Evolutionary conservation across 306 rosid genomes (phyloP).

Genomic region (Lathyrus oleraceus): DNA sequence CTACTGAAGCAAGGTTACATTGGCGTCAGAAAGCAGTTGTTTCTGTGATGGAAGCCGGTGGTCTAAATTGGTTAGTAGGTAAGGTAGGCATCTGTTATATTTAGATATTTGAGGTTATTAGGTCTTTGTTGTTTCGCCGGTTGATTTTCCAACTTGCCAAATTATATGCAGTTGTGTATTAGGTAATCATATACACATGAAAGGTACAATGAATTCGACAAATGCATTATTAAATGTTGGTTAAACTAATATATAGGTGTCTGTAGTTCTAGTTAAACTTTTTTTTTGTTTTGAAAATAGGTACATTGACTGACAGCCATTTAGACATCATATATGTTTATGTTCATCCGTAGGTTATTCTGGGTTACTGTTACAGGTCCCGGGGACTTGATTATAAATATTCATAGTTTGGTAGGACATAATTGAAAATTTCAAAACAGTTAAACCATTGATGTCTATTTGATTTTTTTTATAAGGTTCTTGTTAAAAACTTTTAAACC

Average conservation of each 20-base stretch:
- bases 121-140: constrained; percentile 37
- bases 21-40: constrained; percentile 96
- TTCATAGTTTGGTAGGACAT: constrained; percentile 7
- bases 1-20: constrained; percentile 59
- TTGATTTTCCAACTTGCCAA: constrained; percentile 21
- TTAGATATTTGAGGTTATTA: constrained; percentile 53
- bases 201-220: constrained; percentile 20
- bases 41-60: constrained; percentile 99
- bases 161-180: constrained; percentile 1
- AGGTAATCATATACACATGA: constrained; percentile 2
- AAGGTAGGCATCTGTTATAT: constrained; percentile 77
- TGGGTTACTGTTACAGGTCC: constrained; percentile 14
- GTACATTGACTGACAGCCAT: not conserved
- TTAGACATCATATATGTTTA: constrained; percentile 18
- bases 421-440: not conserved
- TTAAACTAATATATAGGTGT: constrained; percentile 1
- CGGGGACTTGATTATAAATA: not conserved
- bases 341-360: not conserved
- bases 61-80: constrained; percentile 99
- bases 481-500: not conserved
- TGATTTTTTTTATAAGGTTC: not conserved
- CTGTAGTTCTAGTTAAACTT: constrained; percentile 13
- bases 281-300: not conserved
- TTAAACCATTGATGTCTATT: not conserved
- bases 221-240: constrained; percentile 15